Base-by-base conservation (phyloP, 768 basidiomycete species). In the Phylloporus scabripes region DNA sequence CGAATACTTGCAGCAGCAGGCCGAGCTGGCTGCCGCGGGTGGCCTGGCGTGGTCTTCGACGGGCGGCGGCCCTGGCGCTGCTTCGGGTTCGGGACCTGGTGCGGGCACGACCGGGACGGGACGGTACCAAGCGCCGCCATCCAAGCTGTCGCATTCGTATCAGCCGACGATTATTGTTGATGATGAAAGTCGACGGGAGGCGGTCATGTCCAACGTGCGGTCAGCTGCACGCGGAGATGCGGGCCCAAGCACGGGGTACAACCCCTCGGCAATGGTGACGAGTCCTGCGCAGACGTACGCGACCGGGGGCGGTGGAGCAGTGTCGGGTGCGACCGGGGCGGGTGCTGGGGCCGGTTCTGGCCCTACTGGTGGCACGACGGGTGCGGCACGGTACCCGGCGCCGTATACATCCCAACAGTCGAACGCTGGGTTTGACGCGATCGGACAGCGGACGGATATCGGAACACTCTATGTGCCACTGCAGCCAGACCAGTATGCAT, bases 1-100 rank as follows among this genome's bases (percentile, higher is more conserved):
- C 29, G 93, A 95, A 64, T 90, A 80, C 62, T 69, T 98, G 42
- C 91, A 95, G 56, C 92, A 96, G 65, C 94, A 97, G 63, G 94
- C 92, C 1, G 90, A 91, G 68, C 73, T 90, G 57, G 87, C 80
- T 2, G 78, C 82, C 18, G 70, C 80, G 0, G 77, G 81, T 12
- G 85, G 85, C 4, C 55, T 83, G 49, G 64, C 65, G 52, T 87
- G 87, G 86, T 49, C 61, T 24, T 12, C 80, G 5, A 60, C 59
- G 1, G 59, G 66, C 20, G 37, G 61, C 1, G 56, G 62, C 1
- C 55, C 18, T 1, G 50, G 49, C 1, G 34, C 18, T 7, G 55
- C 62, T 78, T 12, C 65, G 12, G 47, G 63, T 3, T 55, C 29
- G 9, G 50, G 42, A 4, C 34, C 34, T 12, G 41, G 44, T 12